Conservation (phyloP, 768 basidiomycete genomes). For the Clathrus columnatus region DNA sequence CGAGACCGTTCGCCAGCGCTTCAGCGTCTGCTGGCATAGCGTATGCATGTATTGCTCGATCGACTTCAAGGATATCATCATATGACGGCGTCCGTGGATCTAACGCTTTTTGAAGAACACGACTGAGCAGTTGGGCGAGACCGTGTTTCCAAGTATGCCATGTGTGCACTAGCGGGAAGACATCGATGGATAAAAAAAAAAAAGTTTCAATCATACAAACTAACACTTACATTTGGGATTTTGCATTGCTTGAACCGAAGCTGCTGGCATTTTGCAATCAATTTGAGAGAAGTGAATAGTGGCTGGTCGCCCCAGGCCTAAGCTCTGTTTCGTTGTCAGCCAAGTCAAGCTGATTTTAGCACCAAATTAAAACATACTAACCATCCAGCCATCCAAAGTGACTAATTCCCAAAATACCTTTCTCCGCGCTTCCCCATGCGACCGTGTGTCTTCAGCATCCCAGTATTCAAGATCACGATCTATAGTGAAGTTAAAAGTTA, state of each 20-base stretch:
- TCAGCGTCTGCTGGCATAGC: conserved; percentile 3
- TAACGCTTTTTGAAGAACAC: conserved; percentile 4
- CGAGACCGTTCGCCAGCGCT: neutral
- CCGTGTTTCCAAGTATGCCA: conserved; percentile 11
- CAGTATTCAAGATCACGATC: conserved; percentile 10
- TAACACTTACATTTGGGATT: conserved; percentile 1
- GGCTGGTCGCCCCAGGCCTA: conserved; percentile 5
- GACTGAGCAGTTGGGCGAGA: neutral
- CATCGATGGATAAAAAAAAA: no score
- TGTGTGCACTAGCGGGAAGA: conserved; percentile 3
- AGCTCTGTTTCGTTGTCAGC: neutral
- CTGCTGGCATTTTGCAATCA: conserved; percentile 9
- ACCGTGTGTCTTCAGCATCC: conserved; percentile 1
- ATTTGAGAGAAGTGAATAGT: conserved; percentile 9
- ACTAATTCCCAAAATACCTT: conserved; percentile 7
- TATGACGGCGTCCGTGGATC: conserved; percentile 6
- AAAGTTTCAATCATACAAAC: neutral
- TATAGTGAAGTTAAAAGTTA: neutral
- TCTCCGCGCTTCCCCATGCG: conserved; percentile 3
- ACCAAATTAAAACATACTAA: neutral
- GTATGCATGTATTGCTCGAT: conserved; percentile 6
- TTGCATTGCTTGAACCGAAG: conserved; percentile 1
- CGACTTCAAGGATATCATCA: conserved; percentile 6
- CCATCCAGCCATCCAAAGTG: conserved; percentile 9
- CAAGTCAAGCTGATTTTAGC: neutral